Conservation (phyloP, 345 rosid genomes). For the Odontarrhena argentea region DNA sequence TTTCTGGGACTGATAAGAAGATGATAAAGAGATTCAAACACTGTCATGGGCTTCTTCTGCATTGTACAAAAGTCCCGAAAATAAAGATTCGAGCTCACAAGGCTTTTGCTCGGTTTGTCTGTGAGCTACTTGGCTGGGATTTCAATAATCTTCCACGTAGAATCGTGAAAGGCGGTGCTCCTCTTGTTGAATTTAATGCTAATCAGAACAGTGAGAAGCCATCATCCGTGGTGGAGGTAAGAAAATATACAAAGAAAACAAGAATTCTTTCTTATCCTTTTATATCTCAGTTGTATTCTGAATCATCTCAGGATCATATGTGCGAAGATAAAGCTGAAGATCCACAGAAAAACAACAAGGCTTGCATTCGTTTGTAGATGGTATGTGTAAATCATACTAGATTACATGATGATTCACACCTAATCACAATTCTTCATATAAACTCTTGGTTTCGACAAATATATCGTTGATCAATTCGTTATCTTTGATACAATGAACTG, state of each 20-base stretch:
- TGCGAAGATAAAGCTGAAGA: conserved; percentile 30
- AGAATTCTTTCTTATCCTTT: conserved; percentile 7
- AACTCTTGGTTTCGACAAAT: neutral
- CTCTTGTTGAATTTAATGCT: conserved; percentile 29
- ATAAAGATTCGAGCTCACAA: conserved; percentile 57
- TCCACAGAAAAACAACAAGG: conserved; percentile 22
- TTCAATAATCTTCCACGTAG: conserved; percentile 27
- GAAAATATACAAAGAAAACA: neutral
- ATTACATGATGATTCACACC: neutral
- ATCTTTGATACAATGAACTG: conserved; percentile 9
- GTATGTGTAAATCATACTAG: conserved; percentile 9
- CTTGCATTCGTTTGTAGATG: conserved; percentile 21
- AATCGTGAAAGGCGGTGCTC: conserved; percentile 43
- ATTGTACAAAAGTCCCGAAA: conserved; percentile 50
- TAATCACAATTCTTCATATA: neutral
- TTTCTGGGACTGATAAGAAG: conserved; percentile 52
- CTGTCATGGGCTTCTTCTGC: conserved; percentile 62
- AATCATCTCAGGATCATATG: conserved; percentile 37
- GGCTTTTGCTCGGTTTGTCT: conserved; percentile 63
- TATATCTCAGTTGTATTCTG: neutral
- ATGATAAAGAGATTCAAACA: conserved; percentile 58
- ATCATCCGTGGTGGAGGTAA: conserved; percentile 30
- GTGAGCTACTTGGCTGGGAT: conserved; percentile 77
- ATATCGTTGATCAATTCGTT: conserved; percentile 9
- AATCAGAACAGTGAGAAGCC: conserved; percentile 28